phyloP scores from a whole-genome alignment of 768 basidiomycete species.

The Boletus fagicola region DNA sequence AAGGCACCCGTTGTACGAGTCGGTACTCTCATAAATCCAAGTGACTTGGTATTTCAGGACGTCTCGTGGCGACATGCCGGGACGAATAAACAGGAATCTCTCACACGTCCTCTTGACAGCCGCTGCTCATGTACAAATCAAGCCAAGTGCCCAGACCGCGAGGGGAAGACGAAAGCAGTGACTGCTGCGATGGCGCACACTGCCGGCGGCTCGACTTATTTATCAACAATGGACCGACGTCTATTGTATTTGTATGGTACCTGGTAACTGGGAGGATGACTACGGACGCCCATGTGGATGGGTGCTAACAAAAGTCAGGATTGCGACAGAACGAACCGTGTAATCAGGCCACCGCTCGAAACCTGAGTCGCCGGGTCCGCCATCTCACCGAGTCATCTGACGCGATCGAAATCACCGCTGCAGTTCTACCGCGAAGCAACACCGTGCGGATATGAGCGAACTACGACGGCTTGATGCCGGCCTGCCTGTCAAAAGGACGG shows the following conservation, averaged over 20 bases:
- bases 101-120: background rate
- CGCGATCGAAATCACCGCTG: background rate
- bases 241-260: constrained; percentile 6
- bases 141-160: background rate
- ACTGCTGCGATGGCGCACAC: background rate
- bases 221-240: background rate
- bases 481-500: constrained; percentile 1
- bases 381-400: background rate
- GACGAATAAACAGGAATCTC: background rate
- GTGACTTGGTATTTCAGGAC: background rate
- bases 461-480: background rate
- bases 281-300: background rate
- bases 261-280: constrained; percentile 17
- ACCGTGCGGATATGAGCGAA: constrained; percentile 11
- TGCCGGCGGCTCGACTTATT: background rate
- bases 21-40: background rate
- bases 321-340: background rate
- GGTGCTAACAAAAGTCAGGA: background rate
- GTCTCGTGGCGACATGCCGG: background rate
- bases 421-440: constrained; percentile 25
- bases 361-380: constrained; percentile 7
- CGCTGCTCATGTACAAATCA: background rate
- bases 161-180: background rate
- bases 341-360: background rate
- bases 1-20: background rate